phyloP scores from a whole-genome alignment of 176 grass and related monocot genomes.

The Oryza glaberrima region DNA sequence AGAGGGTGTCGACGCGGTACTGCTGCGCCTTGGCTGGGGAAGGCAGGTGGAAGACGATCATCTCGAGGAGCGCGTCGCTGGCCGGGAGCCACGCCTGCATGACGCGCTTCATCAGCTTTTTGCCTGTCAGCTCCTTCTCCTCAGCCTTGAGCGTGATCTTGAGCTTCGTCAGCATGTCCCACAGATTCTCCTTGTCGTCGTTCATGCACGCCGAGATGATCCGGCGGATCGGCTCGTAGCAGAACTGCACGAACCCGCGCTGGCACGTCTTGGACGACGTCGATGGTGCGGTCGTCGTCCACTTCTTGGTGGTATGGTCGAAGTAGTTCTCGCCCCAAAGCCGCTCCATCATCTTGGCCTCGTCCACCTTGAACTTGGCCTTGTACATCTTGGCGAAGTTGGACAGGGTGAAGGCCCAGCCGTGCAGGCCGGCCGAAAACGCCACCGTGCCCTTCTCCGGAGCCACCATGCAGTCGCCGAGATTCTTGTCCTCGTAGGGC shows the following conservation, averaged over 20 bases:
- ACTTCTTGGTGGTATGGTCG: constrained; percentile 40
- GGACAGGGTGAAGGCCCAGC: constrained; percentile 36
- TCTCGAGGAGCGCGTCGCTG: too few species aligned
- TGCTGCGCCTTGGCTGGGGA: too few species aligned
- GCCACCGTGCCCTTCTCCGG: constrained; percentile 59
- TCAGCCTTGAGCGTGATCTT: too few species aligned
- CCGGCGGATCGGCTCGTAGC: constrained; percentile 52
- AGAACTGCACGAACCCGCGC: constrained; percentile 60
- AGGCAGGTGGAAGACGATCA: too few species aligned
- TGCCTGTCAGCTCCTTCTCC: too few species aligned
- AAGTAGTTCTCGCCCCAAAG: neutral
- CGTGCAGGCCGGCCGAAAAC: neutral
- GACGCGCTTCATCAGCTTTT: too few species aligned
- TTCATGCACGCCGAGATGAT: constrained; percentile 44
- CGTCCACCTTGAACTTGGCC: constrained; percentile 50
- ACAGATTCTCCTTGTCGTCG: too few species aligned
- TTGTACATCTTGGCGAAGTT: constrained; percentile 61
- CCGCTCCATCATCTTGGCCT: constrained; percentile 3
- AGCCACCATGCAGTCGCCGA: constrained; percentile 50
- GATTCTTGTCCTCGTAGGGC: constrained; percentile 42
- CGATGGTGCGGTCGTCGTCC: constrained; percentile 31
- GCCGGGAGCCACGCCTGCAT: too few species aligned
- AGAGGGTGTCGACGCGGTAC: too few species aligned
- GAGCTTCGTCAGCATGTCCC: too few species aligned
- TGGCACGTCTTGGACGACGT: constrained; percentile 40